Base-by-base conservation (phyloP, 768 basidiomycete species). In the Xerocomus spinulosus region DNA sequence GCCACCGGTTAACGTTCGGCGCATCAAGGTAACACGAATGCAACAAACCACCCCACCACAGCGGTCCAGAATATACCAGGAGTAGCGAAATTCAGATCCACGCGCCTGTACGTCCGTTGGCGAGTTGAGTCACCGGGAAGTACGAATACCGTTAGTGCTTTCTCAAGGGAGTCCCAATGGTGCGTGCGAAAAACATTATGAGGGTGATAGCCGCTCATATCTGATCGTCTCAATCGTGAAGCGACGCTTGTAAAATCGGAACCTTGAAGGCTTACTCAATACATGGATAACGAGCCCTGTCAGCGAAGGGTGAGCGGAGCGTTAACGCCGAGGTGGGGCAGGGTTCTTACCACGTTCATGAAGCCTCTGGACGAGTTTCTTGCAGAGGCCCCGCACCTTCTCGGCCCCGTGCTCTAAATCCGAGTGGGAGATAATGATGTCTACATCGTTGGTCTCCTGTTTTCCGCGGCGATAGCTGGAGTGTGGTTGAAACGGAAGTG, bases 51-150 rank as follows among this genome's bases (percentile, higher is more conserved):
- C 44, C 94, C 93, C 23, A 92, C 75, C 1, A 96, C 81, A 0
- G 91, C 90, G 1, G 87, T 86, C 82, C 90, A 92, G 58, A 94
- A 95, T 0, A 84, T 73, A 50, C 82, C 79, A 8, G 83, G 82
- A 2, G 79, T 73, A 3, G 86, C 81, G 63, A 88, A 87, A 53
- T 95, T 92, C 40, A 95, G 67, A 62, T 97, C 94, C 17, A 96
- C 71, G 10, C 92, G 77, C 25, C 90, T 75, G 59, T 87, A 76
- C 9, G 77, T 55, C 3, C 69, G 75, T 39, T 65, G 69, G 36
- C 58, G 54, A 32, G 55, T 53, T 24, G 59, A 55, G 21, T 69
- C 55, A 1, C 55, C 41, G 5, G 88, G 88, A 0, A 89, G 73
- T 24, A 70, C 68, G 64, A 94, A 87, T 15, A 94, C 84, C 2